phyloP scores from a whole-genome alignment of 2,329 filamentous ascomycete species.

The Sclerotinia minor region DNA sequence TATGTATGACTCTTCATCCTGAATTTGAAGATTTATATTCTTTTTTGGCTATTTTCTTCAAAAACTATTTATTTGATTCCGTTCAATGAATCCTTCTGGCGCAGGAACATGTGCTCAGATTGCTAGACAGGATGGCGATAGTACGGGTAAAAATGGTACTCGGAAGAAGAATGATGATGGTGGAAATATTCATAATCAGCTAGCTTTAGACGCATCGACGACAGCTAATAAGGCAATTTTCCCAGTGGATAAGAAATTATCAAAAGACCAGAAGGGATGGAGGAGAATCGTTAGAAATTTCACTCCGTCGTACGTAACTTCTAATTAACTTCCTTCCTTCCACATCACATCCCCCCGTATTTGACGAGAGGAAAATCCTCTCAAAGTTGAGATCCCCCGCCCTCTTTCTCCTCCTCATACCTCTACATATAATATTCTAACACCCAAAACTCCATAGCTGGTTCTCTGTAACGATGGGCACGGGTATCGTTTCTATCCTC shows the following conservation, averaged over 20 bases:
- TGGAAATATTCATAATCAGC: background rate
- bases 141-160: background rate
- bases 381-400: background rate
- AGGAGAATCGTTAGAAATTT: slow-evolving; percentile 52
- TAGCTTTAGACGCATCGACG: background rate
- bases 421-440: slow-evolving; percentile 13
- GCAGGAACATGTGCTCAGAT: slow-evolving; percentile 8
- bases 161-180: background rate
- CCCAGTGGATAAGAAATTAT: background rate
- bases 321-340: background rate
- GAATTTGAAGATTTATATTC: background rate
- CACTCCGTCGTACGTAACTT: slow-evolving; percentile 51
- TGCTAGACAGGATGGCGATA: background rate
- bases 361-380: background rate
- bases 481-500: slow-evolving; percentile 64
- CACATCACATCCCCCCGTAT: background rate
- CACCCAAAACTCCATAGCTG: slow-evolving; percentile 45
- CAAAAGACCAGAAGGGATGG: slow-evolving; percentile 29
- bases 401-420: background rate
- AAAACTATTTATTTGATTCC: background rate
- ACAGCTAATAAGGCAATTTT: background rate
- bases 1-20: background rate
- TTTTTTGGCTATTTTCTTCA: too few species aligned
- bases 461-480: slow-evolving; percentile 66
- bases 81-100: slow-evolving; percentile 6